phyloP scores from a whole-genome alignment of 176 grass and related monocot species.

The Musa itinerans region DNA sequence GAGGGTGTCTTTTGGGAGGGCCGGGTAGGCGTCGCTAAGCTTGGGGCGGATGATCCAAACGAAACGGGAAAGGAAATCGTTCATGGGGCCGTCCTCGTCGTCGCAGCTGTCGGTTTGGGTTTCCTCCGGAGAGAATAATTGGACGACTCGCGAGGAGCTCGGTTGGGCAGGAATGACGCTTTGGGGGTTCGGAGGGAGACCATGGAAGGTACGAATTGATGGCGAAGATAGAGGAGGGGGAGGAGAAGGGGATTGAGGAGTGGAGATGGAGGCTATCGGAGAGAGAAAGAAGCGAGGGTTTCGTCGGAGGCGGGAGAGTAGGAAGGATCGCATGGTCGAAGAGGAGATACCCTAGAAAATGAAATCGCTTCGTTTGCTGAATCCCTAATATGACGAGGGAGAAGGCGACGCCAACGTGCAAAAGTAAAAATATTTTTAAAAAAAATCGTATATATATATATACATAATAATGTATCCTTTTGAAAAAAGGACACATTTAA shows the following conservation, averaged over 20 bases:
- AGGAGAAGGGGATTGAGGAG: constrained; percentile 23
- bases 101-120: neutral
- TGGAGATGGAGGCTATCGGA: constrained; percentile 29
- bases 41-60: constrained; percentile 23
- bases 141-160: constrained; percentile 17
- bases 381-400: neutral
- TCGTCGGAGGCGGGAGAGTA: constrained; percentile 21
- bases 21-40: constrained; percentile 43
- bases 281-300: constrained; percentile 31
- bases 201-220: constrained; percentile 12
- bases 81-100: neutral
- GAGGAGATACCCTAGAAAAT: neutral
- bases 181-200: constrained; percentile 16
- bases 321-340: constrained; percentile 1
- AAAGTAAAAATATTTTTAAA: too few relatives aligned
- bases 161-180: neutral
- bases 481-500: too few relatives aligned
- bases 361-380: neutral
- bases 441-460: too few relatives aligned
- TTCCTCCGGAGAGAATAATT: neutral
- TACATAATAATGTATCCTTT: too few relatives aligned
- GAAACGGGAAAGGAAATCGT: constrained; percentile 39
- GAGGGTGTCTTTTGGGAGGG: constrained; percentile 35
- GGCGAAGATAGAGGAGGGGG: constrained; percentile 15
- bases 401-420: too few relatives aligned